Evolutionary conservation across 2,329 filamentous ascomycete species (phyloP), one percentile per base, ranked within the genome.

Genomic region (Thelonectria rubi): DNA sequence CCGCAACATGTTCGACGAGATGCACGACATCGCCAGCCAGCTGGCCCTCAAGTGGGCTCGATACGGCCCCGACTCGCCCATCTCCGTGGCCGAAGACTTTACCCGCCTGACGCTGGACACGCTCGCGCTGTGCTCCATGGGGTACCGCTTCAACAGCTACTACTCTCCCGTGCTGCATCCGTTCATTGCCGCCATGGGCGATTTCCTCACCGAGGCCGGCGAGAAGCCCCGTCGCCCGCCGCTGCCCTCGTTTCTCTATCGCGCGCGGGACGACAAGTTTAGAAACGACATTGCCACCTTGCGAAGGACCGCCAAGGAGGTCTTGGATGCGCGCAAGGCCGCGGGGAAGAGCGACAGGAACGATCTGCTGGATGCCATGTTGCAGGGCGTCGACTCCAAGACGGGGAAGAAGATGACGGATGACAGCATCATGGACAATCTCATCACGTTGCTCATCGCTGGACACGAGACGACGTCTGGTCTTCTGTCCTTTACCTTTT

Each of bases 381-480:
- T 93, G 42, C 79, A 86, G 9, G 88, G 88, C 0, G 82, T 81
- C 9, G 91, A 93, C 71, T 82, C 87, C 1, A 84, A 87, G 75
- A 91, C 89, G 3, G 88, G 89, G 10, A 79, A 87, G 66, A 82
- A 82, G n/a, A 79, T 93, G 70, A 82, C 79, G 1, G 86, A 91
- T 62, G 78, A 83, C 12, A 84, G 80, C 53, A 90, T 92, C 66
- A 82, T 86, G 18, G 82, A 89, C 71, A 91, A 93, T 66, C 85
- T 92, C 77, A 87, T 90, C 58, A 92, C 89, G 0, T 91, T 92
- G 65, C 74, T 92, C 12, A 87, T 89, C 66, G 88, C 88, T 45
- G 87, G 88, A 3, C 89, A 91, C 65, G 90, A 92, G 67, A 93
- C 91, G 0, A 90, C 90, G 0, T 86, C 87, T 2, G 88, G 88